These are phyloP conservation scores for Lenzites betulinus DNA, from an alignment of 768 basidiomycete species.

Conservation along the genomic window DNA sequence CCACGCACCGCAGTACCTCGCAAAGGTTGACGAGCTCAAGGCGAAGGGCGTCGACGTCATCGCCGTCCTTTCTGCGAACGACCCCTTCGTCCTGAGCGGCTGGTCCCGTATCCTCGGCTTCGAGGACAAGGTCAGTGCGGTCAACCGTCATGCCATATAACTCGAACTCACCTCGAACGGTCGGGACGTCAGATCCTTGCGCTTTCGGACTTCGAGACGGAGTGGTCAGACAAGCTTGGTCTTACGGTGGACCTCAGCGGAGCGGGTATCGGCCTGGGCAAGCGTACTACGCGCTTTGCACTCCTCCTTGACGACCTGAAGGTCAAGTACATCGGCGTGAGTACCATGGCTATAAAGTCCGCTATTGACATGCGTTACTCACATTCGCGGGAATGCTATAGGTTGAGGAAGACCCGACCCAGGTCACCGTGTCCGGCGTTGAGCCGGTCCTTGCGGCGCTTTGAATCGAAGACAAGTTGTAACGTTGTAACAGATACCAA, in stretches of 20 bases:
- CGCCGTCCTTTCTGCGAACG: conserved; percentile 76
- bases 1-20: conserved; percentile 59
- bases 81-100: conserved; percentile 67
- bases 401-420: conserved; percentile 34
- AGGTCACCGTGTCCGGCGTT: conserved; percentile 38
- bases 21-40: conserved; percentile 66
- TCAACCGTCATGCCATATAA: neutral
- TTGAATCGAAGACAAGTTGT: conserved; percentile 3
- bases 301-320: conserved; percentile 68
- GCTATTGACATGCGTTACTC: neutral
- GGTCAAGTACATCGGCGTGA: conserved; percentile 56
- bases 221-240: conserved; percentile 40
- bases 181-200: conserved; percentile 30
- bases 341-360: conserved; percentile 2
- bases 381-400: neutral
- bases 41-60: conserved; percentile 72
- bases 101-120: conserved; percentile 36
- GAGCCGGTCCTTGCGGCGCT: conserved; percentile 43
- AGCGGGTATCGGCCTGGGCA: conserved; percentile 38
- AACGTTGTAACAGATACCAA: neutral
- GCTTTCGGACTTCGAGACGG: conserved; percentile 36
- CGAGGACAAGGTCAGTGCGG: conserved; percentile 56
- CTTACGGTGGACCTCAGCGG: conserved; percentile 51
- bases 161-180: neutral
- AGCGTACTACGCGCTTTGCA: conserved; percentile 52